Percentiles rank a stretch among this genome's conserved stretches.
Conservation (phyloP, 2,329 filamentous ascomycete genomes). For the Fusarium chaquense region DNA sequence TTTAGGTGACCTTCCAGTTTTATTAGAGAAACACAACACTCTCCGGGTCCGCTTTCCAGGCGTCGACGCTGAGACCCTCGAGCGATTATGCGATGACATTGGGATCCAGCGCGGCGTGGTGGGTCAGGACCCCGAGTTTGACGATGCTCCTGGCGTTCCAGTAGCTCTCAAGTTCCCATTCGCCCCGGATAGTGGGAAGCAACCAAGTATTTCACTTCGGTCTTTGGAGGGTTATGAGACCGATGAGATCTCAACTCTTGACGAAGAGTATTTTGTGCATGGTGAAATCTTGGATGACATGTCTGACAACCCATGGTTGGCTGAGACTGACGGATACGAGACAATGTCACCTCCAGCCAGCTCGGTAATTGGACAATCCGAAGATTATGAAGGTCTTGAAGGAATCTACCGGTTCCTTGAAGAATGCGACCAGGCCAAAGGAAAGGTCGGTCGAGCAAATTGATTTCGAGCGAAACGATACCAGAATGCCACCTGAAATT, state of each 20-base stretch:
- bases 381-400: constrained; percentile 67
- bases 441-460: constrained; percentile 48
- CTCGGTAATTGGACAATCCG: constrained; percentile 59
- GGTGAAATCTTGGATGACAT: constrained; percentile 59
- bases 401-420: constrained; percentile 70
- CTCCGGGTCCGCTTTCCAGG: constrained; percentile 91
- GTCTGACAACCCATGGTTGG: constrained; percentile 63
- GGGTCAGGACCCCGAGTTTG: constrained; percentile 80
- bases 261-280: constrained; percentile 53
- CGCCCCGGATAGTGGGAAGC: constrained; percentile 68
- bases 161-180: constrained; percentile 89
- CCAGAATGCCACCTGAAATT: constrained; percentile 29
- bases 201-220: constrained; percentile 62
- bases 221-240: constrained; percentile 59
- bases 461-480: constrained; percentile 41
- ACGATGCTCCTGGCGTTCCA: constrained; percentile 72
- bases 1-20: constrained; percentile 86
- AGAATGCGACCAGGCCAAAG: constrained; percentile 64
- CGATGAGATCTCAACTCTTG: constrained; percentile 53
- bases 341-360: constrained; percentile 63
- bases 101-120: constrained; percentile 85
- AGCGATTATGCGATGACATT: constrained; percentile 86
- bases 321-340: constrained; percentile 62
- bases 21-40: constrained; percentile 73
- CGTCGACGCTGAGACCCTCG: constrained; percentile 85